Percentiles rank a stretch among this genome's conserved stretches.
These are phyloP conservation scores for Aspergillus sp. DNA, from an alignment of 2,329 filamentous ascomycete genomes.

Conservation along the genomic window DNA sequence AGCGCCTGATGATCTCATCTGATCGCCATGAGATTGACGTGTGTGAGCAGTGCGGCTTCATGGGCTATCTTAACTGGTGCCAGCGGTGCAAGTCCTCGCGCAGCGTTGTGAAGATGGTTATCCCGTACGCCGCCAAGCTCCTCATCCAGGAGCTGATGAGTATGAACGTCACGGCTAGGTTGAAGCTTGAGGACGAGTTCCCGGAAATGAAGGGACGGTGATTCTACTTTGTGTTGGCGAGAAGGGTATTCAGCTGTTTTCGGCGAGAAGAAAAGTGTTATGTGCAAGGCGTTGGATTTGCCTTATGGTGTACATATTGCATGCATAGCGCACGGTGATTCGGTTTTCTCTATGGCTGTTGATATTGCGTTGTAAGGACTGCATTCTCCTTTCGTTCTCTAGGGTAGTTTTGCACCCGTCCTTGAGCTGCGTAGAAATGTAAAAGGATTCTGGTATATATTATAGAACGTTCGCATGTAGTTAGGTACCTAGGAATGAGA, in stretches of 20 bases:
- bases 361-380: too few species aligned
- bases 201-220: conserved; percentile 50
- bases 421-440: too few species aligned
- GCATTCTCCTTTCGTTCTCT: not conserved
- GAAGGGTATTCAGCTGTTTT: not conserved
- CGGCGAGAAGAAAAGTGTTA: conserved; percentile 1
- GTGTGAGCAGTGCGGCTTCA: conserved; percentile 89
- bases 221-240: not conserved
- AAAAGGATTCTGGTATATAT: too few species aligned
- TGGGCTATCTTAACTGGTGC: conserved; percentile 94
- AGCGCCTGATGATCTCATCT: conserved; percentile 90
- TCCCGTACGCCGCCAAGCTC: conserved; percentile 96
- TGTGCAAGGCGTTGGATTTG: conserved; percentile 4
- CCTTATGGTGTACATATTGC: conserved; percentile 13
- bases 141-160: conserved; percentile 93
- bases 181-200: conserved; percentile 94
- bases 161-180: conserved; percentile 95
- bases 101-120: conserved; percentile 85
- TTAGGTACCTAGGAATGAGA: too few species aligned
- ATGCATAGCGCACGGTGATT: conserved; percentile 24
- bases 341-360: not conserved
- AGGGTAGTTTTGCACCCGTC: too few species aligned
- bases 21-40: conserved; percentile 91
- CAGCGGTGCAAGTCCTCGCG: conserved; percentile 84
- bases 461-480: too few species aligned